Conservation (phyloP, 495 filamentous ascomycete species). For the Penicillium fimorum region DNA sequence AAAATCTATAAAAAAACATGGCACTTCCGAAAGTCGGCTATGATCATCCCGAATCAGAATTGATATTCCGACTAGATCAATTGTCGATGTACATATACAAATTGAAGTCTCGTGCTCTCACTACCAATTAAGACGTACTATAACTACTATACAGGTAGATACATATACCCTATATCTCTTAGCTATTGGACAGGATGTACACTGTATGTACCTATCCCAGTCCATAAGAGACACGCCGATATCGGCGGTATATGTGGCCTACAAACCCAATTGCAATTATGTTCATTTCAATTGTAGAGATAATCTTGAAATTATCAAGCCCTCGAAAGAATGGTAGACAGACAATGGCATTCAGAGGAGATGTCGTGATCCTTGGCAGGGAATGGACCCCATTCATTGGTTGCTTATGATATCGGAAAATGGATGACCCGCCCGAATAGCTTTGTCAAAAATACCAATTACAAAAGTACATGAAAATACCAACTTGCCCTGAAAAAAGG, state of each 20-base stretch:
- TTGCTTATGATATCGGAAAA: neutral
- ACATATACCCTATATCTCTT: neutral
- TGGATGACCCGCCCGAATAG: neutral
- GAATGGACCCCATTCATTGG: constrained; percentile 7
- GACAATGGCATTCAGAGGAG: neutral
- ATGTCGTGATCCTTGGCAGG: constrained; percentile 16
- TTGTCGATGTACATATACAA: neutral
- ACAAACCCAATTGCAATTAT: neutral
- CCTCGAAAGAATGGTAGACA: neutral
- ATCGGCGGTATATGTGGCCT: neutral
- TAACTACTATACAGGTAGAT: neutral
- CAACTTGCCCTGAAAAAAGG: neutral
- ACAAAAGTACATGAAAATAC: constrained; percentile 9
- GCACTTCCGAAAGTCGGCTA: constrained; percentile 7
- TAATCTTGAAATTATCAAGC: neutral
- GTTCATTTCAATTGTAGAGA: neutral
- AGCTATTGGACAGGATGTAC: constrained; percentile 2
- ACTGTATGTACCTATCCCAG: constrained; percentile 6
- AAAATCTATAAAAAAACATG: neutral
- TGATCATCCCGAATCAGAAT: neutral
- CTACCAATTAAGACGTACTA: neutral
- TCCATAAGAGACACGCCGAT: constrained; percentile 1
- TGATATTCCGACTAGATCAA: constrained; percentile 6
- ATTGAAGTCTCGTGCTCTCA: neutral
- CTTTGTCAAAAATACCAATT: neutral